Evolutionary conservation across 2,329 filamentous ascomycete species (phyloP).

Genomic region (Fulvia fulva): DNA sequence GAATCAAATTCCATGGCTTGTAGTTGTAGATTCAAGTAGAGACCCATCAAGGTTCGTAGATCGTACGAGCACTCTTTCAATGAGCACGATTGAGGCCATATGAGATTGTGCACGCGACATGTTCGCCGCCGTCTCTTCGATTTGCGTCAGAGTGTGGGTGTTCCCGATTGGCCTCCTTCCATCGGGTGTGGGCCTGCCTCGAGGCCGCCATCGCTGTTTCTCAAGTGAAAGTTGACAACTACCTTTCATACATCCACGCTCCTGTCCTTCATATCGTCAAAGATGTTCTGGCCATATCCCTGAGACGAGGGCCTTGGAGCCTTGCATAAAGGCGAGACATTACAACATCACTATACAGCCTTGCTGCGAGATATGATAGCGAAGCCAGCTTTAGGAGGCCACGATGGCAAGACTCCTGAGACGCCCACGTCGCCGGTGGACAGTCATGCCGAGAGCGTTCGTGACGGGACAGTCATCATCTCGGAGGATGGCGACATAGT

Average conservation of each 20-base stretch:
- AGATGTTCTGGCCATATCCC: slow-evolving; percentile 51
- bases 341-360: not conserved
- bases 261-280: slow-evolving; percentile 11
- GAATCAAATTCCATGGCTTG: not conserved
- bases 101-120: not conserved
- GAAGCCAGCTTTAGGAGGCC: not conserved
- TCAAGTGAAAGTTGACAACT: not conserved
- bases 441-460: not conserved
- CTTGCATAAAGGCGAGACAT: not conserved
- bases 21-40: not conserved
- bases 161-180: not conserved
- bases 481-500: slow-evolving; percentile 60
- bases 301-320: slow-evolving; percentile 28
- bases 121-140: not conserved
- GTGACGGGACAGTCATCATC: slow-evolving; percentile 45
- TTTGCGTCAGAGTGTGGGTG: not conserved
- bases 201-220: not conserved
- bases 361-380: not conserved
- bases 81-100: not conserved
- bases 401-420: not conserved
- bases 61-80: not conserved
- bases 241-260: not conserved
- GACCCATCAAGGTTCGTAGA: not conserved
- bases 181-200: not conserved
- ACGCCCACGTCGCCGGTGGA: not conserved